Percentiles rank a stretch among this genome's conserved stretches.
Conservation (phyloP, 148 eudicot species). For the Cornus kousa region DNA sequence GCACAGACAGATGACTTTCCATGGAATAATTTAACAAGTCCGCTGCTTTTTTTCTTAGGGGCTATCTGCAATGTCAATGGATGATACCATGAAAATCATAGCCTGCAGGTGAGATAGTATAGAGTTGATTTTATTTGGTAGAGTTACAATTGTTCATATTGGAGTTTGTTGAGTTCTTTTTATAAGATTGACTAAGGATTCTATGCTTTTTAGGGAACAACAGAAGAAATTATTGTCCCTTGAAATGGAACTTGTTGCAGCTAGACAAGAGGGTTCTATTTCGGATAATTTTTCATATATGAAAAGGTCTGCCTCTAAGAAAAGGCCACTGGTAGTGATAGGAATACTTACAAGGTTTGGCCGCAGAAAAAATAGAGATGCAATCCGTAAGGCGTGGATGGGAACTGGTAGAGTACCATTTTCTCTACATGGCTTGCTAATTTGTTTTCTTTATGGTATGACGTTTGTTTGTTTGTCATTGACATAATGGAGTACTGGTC, state of each 20-base stretch:
- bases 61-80: conserved; percentile 67
- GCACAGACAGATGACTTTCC: background rate
- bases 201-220: conserved; percentile 64
- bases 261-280: conserved; percentile 66
- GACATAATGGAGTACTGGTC: background rate
- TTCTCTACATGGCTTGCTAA: conserved; percentile 4
- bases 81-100: conserved; percentile 72
- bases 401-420: conserved; percentile 53
- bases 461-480: background rate
- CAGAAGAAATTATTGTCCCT: conserved; percentile 67
- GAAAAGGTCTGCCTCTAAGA: conserved; percentile 35
- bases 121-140: background rate
- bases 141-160: background rate
- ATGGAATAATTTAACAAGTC: background rate
- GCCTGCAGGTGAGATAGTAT: conserved; percentile 64
- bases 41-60: conserved; percentile 38
- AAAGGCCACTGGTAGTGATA: conserved; percentile 58
- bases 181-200: conserved; percentile 1
- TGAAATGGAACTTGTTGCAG: conserved; percentile 73
- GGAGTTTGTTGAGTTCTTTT: background rate
- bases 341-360: conserved; percentile 81
- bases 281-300: conserved; percentile 35
- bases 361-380: conserved; percentile 76
- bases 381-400: conserved; percentile 89
- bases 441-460: background rate